Base-by-base conservation (phyloP, 768 basidiomycete species). In the Lactarius deliciosus region DNA sequence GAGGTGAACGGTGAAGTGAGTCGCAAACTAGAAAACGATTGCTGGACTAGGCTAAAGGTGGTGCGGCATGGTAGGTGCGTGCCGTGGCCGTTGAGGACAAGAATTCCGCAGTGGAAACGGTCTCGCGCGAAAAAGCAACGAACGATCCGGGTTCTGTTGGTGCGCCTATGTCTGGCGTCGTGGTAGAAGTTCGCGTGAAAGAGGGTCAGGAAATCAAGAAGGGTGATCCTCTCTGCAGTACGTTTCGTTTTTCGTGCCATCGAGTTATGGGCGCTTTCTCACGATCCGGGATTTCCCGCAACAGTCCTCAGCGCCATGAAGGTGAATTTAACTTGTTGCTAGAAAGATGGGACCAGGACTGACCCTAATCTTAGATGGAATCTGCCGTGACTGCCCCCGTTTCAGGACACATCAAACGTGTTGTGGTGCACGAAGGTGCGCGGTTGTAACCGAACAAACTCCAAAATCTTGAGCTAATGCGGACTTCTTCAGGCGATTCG, bases 201-300 rank as follows among this genome's bases (percentile, higher is more conserved):
- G 97, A 98, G 77, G 95, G 95, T 28, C 90, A 96, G 65, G 94
- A 96, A 75, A 95, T 99, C 77, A 96, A 90, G 87, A 96, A 95
- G 79, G 97, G 97, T 60, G 97, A 99, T 80, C 95, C 96, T 65
- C 81, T 98, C 70, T 91, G 91, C 77, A 88, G 90, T 91, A 77
- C 79, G 89, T 85, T 53, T 66, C 70, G 63, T 69, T 68, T 69
- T 68, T 28, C 57, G 58, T 30, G 64, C 47, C 36, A n/a, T 53
- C 15, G 56, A 45, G 32, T 53, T 43, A 66, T 61, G 65, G 25
- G 34, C 40, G 36, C 65, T 45, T 50, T 47, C 61, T 63, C 57
- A 57, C 71, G 75, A 68, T 40, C 57, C 58, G 47, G 20, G 40
- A 22, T 36, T 65, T 63, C 71, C 68, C 66, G 58, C 65, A 56